These are phyloP conservation scores for Talaromyces pinophilus DNA, from an alignment of 2,329 filamentous ascomycete species.

Conservation along the genomic window DNA sequence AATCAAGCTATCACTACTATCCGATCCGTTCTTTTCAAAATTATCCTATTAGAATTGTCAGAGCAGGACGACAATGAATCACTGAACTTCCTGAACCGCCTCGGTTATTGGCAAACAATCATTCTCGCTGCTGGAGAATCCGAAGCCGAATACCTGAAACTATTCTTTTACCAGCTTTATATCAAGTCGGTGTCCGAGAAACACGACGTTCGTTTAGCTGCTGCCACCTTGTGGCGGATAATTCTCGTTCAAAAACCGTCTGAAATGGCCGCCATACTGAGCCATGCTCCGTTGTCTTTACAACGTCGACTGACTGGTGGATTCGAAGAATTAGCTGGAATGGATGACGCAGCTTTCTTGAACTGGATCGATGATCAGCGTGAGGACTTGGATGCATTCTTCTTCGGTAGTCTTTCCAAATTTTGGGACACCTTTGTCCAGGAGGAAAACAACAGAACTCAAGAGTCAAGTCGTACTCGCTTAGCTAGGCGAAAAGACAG, in stretches of 20 bases:
- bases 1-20: conserved; percentile 78
- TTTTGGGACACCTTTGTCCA: conserved; percentile 86
- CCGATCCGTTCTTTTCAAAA: conserved; percentile 72
- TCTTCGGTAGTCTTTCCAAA: conserved; percentile 77
- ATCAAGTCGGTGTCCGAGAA: conserved; percentile 76
- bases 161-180: conserved; percentile 93
- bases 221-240: conserved; percentile 85
- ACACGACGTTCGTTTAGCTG: conserved; percentile 67
- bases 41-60: conserved; percentile 78
- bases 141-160: conserved; percentile 77
- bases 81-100: conserved; percentile 73
- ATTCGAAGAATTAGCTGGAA: conserved; percentile 79
- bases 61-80: conserved; percentile 74
- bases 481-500: conserved; percentile 77
- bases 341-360: conserved; percentile 87
- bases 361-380: conserved; percentile 84
- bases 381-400: conserved; percentile 74
- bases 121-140: conserved; percentile 75
- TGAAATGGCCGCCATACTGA: conserved; percentile 73
- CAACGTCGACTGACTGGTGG: conserved; percentile 71
- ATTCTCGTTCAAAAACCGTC: conserved; percentile 90
- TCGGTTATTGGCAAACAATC: conserved; percentile 95
- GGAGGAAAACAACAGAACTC: conserved; percentile 76
- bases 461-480: conserved; percentile 71
- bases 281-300: conserved; percentile 68